Evolutionary conservation across 106 monocot species (phyloP).

Genomic region (Hemerocallis citrina): DNA sequence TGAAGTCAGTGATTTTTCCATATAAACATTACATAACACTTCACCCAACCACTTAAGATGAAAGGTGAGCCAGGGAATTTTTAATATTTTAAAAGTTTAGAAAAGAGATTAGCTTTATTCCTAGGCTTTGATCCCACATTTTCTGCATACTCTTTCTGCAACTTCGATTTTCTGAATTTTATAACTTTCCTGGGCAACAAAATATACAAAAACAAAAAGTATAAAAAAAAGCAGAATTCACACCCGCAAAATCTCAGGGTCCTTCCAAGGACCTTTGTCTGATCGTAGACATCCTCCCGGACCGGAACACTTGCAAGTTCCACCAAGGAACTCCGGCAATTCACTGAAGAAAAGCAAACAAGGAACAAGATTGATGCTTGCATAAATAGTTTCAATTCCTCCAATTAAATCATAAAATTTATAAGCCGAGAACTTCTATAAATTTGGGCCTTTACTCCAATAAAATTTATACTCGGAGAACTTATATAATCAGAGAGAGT

Average conservation of each 20-base stretch:
- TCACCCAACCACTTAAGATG: too few species aligned
- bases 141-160: background rate
- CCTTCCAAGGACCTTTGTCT: constrained; percentile 96
- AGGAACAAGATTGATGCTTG: background rate
- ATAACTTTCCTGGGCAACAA: too few species aligned
- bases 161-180: background rate
- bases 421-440: too few species aligned
- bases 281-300: constrained; percentile 70
- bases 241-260: constrained; percentile 85
- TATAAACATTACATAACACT: too few species aligned
- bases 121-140: background rate
- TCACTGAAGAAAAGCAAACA: constrained; percentile 31
- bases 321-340: constrained; percentile 95
- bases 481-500: too few species aligned
- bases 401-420: too few species aligned
- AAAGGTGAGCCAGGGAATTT: too few species aligned
- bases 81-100: background rate
- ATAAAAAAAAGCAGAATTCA: constrained; percentile 16
- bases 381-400: too few species aligned
- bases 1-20: background rate
- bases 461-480: too few species aligned
- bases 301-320: constrained; percentile 61
- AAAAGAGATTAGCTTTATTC: background rate
- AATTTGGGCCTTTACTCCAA: too few species aligned
- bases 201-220: background rate